These are phyloP conservation scores for Cytospora schulzeri DNA, from an alignment of 2,329 filamentous ascomycete genomes.

Conservation along the genomic window DNA sequence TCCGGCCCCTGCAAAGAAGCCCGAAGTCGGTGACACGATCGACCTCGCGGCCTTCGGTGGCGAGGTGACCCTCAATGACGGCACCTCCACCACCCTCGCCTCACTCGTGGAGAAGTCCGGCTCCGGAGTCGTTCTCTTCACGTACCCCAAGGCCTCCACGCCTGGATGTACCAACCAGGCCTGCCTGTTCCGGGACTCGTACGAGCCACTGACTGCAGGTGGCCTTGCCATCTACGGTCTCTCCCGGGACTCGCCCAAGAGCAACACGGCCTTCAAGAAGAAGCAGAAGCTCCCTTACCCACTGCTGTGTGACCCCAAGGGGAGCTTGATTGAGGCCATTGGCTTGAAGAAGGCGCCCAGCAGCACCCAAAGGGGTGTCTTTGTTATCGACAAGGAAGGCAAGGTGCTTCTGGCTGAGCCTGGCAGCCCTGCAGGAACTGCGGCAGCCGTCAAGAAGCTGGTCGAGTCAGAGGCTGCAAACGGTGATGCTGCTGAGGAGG, in stretches of 20 bases:
- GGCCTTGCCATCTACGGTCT: constrained; percentile 90
- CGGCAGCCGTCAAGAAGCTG: constrained; percentile 74
- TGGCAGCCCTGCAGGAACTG: constrained; percentile 76
- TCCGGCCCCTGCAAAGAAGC: constrained; percentile 44
- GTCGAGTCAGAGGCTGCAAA: constrained; percentile 50
- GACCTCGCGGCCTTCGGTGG: constrained; percentile 63
- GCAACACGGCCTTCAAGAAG: constrained; percentile 89
- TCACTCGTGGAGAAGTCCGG: constrained; percentile 81
- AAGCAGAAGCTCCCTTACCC: constrained; percentile 90
- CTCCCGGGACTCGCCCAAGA: constrained; percentile 82
- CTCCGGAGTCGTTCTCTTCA: constrained; percentile 87
- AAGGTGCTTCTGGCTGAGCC: constrained; percentile 71
- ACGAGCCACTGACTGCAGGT: constrained; percentile 72
- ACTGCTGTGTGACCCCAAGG: constrained; percentile 79
- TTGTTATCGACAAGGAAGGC: constrained; percentile 80
- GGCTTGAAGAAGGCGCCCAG: constrained; percentile 85
- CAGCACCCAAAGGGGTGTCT: constrained; percentile 83
- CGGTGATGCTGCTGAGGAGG: constrained; percentile 30
- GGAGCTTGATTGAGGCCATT: constrained; percentile 78
- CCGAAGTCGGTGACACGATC: constrained; percentile 58
- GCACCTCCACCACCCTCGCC: constrained; percentile 76
- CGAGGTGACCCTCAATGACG: constrained; percentile 84
- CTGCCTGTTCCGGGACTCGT: constrained; percentile 88
- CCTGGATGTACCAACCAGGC: constrained; percentile 93
- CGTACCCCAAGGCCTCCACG: constrained; percentile 92